A percentile compares a stretch with the other conserved stretches of the same genome.
phyloP scores from a whole-genome alignment of 164 flowering plant species.

The Nymphaea colorata region DNA sequence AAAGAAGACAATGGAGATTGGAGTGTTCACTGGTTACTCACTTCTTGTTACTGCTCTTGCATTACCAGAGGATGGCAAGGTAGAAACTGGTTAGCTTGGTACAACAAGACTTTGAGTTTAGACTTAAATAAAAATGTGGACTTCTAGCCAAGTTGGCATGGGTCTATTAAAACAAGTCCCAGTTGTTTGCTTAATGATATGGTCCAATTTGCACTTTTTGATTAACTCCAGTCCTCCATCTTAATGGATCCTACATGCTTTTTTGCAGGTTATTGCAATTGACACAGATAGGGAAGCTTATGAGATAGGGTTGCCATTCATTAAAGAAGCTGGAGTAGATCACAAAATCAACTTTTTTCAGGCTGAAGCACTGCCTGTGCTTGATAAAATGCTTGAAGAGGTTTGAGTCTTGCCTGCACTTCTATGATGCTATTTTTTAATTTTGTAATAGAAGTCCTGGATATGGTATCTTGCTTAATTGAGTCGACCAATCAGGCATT shows the following conservation, averaged over 20 bases:
- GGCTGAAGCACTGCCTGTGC: constrained; percentile 8
- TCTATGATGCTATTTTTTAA: background rate
- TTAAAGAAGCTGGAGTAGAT: constrained; percentile 18
- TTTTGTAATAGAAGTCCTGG: too few relatives aligned
- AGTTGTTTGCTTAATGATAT: too few relatives aligned
- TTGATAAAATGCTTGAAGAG: constrained; percentile 12
- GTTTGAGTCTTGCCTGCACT: constrained; percentile 3
- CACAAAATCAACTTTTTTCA: constrained; percentile 22
- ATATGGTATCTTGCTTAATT: too few relatives aligned
- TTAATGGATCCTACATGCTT: too few relatives aligned
- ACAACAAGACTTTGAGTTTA: too few relatives aligned
- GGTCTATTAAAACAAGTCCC: too few relatives aligned
- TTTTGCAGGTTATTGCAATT: constrained; percentile 25
- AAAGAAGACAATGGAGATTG: constrained; percentile 40
- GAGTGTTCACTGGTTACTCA: constrained; percentile 51
- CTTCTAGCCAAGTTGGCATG: too few relatives aligned
- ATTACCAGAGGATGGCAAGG: constrained; percentile 32
- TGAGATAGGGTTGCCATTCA: constrained; percentile 14
- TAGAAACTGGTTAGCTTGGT: background rate
- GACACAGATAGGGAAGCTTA: constrained; percentile 16
- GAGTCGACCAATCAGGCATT: too few relatives aligned
- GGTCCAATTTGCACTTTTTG: too few relatives aligned
- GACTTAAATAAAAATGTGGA: too few relatives aligned
- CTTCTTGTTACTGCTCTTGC: constrained; percentile 47
- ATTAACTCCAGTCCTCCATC: too few relatives aligned